These are phyloP conservation scores for Ampelocalamus luodianensis DNA, from an alignment of 176 grass and related monocot genomes.

Conservation along the genomic window DNA sequence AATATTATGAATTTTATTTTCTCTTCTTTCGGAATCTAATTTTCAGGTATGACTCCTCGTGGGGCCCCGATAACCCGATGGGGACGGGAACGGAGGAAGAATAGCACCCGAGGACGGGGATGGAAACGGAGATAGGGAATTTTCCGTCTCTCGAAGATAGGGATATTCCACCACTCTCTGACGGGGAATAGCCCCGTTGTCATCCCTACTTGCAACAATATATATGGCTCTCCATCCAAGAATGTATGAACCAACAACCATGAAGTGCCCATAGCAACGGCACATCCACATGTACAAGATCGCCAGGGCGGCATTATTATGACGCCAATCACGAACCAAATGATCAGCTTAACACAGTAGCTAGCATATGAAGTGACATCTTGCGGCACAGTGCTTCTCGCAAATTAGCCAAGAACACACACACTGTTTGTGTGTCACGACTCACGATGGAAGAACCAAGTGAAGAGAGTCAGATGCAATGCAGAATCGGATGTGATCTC, in stretches of 20 bases:
- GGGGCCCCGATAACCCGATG: too few species aligned
- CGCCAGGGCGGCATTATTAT: slow-evolving; percentile 40
- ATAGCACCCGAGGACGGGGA: too few species aligned
- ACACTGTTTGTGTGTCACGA: neutral
- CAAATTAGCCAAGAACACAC: neutral
- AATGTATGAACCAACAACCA: slow-evolving; percentile 31
- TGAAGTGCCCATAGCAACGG: slow-evolving; percentile 42
- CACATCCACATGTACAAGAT: slow-evolving; percentile 22
- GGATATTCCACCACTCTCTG: too few species aligned
- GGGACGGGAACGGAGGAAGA: too few species aligned
- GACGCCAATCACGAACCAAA: slow-evolving; percentile 59
- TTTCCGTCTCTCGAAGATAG: too few species aligned
- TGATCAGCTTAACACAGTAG: slow-evolving; percentile 63
- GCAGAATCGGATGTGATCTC: slow-evolving; percentile 19
- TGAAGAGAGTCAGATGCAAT: slow-evolving; percentile 26
- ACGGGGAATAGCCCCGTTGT: too few species aligned
- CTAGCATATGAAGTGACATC: slow-evolving; percentile 44
- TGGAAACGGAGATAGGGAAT: too few species aligned
- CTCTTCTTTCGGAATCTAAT: too few species aligned
- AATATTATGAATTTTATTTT: too few species aligned
- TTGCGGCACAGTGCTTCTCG: slow-evolving; percentile 11
- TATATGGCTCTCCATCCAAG: slow-evolving; percentile 28
- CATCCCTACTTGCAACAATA: too few species aligned
- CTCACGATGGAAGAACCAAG: neutral
- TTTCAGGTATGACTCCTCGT: too few species aligned